phyloP scores from a whole-genome alignment of 768 basidiomycete genomes.

The Boletellus ananas region DNA sequence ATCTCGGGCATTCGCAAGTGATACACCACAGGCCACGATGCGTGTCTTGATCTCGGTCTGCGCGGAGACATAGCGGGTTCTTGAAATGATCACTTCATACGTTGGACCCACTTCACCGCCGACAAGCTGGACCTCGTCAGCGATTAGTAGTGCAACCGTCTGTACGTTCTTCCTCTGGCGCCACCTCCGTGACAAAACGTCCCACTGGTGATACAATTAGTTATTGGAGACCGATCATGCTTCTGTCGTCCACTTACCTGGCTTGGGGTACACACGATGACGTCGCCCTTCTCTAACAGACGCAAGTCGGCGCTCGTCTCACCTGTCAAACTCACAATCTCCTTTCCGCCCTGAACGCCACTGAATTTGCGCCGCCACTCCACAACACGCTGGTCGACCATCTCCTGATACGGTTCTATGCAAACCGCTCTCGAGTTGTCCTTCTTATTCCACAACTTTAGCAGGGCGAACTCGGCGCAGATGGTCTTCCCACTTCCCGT shows the following conservation, averaged over 20 bases:
- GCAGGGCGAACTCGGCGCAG: conserved; percentile 92
- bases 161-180: conserved; percentile 96
- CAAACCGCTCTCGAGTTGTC: conserved; percentile 86
- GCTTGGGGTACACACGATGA: conserved; percentile 90
- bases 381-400: conserved; percentile 85
- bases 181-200: conserved; percentile 91
- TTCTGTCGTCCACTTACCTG: conserved; percentile 51
- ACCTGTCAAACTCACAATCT: conserved; percentile 90
- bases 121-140: conserved; percentile 92
- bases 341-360: conserved; percentile 83
- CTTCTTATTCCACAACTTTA: conserved; percentile 90
- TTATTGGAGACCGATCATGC: neutral
- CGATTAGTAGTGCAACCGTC: conserved; percentile 87
- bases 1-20: conserved; percentile 92
- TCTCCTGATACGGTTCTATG: conserved; percentile 95
- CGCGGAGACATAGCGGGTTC: conserved; percentile 94
- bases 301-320: conserved; percentile 92
- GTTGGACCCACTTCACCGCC: conserved; percentile 95
- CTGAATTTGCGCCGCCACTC: conserved; percentile 91
- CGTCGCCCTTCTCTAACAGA: conserved; percentile 83
- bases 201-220: conserved; percentile 62
- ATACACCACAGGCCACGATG: conserved; percentile 92
- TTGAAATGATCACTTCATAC: conserved; percentile 93
- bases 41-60: conserved; percentile 92
- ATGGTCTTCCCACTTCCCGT: conserved; percentile 98